phyloP scores from a whole-genome alignment of 179 eudicot genomes.

The Camellia oleifera region DNA sequence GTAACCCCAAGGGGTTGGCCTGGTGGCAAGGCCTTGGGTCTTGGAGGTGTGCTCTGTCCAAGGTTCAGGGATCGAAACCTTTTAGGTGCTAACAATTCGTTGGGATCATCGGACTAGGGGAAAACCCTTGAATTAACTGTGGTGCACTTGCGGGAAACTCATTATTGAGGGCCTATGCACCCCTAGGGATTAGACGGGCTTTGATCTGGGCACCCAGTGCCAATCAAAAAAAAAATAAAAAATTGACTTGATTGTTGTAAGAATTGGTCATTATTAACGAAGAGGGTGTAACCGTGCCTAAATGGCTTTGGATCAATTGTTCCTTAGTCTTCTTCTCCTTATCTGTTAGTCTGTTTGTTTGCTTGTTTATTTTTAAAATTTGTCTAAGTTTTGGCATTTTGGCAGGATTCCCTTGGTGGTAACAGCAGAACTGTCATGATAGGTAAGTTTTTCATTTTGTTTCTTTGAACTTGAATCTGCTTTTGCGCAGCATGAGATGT shows the following conservation, averaged over 20 bases:
- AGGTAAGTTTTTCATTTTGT: slow-evolving; percentile 45
- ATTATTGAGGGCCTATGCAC: too few relatives aligned
- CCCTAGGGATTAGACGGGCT: too few relatives aligned
- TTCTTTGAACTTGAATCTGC: slow-evolving; percentile 4
- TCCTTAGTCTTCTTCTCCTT: background rate
- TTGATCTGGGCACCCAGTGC: too few relatives aligned
- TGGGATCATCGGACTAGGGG: too few relatives aligned
- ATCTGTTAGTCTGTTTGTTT: background rate
- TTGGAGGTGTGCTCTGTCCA: too few relatives aligned
- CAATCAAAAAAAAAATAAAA: too few relatives aligned
- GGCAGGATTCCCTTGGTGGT: slow-evolving; percentile 99
- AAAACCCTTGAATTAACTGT: too few relatives aligned
- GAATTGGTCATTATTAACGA: background rate
- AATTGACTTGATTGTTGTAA: background rate
- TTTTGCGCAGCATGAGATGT: background rate
- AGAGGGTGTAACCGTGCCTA: background rate
- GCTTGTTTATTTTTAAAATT: slow-evolving; percentile 5
- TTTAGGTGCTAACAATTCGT: too few relatives aligned
- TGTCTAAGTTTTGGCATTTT: slow-evolving; percentile 16
- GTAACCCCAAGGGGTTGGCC: too few relatives aligned
- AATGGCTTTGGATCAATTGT: background rate
- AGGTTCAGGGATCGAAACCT: too few relatives aligned
- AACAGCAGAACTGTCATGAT: slow-evolving; percentile 99
- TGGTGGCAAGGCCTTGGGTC: too few relatives aligned
- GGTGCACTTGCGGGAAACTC: too few relatives aligned